Evolutionary conservation across 2,329 filamentous ascomycete genomes (phyloP), one percentile per base, ranked within the genome.

Genomic region (Trichoderma polysporum): DNA sequence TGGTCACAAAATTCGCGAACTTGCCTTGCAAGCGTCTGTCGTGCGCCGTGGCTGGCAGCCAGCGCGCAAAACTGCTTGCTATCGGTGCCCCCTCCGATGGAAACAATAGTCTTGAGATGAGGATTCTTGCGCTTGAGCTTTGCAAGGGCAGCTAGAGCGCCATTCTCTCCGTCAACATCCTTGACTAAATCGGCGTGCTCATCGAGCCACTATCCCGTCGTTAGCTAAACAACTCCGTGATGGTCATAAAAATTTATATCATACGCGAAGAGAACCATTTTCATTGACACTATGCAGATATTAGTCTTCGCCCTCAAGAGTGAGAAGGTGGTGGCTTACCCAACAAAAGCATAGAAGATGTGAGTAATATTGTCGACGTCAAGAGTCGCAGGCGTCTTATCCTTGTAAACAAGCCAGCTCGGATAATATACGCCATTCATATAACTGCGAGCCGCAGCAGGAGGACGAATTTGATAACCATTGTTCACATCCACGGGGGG

Each of bases 281-380:
- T 71, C 71, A 56, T 78, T 77, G 31, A 76, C 78, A 17, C 78
- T 80, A 73, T 0, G 71, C 29, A 15, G 2, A 2, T 17, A 10
- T 47, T 8, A 52, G 27, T 9, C 6, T 12, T n/a, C 1, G 1
- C 52, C 33, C 56, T 22, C 22, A 22, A 37, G 25, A 10, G 12
- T 41, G 7, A 17, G 17, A 41, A 45, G n/a, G 41, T 57, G 12
- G 8, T 31, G 22, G 66, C 74, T 68, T 70, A 79, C 79, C 79
- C 85, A 67, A 87, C 84, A 81, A 90, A 90, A 25, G 88, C 85
- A 72, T 90, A 90, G 71, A 88, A 88, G 8, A 89, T 79, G 72
- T 90, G 88, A 7, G 88, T 89, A 66, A 89, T 82, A 65, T 83
- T 82, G 45, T 82, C 79, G 69, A 86, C 76, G 63, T 85, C 83